These are phyloP conservation scores for Rhodotorula kratochvilovae DNA, from an alignment of 768 basidiomycete genomes.

Conservation along the genomic window DNA sequence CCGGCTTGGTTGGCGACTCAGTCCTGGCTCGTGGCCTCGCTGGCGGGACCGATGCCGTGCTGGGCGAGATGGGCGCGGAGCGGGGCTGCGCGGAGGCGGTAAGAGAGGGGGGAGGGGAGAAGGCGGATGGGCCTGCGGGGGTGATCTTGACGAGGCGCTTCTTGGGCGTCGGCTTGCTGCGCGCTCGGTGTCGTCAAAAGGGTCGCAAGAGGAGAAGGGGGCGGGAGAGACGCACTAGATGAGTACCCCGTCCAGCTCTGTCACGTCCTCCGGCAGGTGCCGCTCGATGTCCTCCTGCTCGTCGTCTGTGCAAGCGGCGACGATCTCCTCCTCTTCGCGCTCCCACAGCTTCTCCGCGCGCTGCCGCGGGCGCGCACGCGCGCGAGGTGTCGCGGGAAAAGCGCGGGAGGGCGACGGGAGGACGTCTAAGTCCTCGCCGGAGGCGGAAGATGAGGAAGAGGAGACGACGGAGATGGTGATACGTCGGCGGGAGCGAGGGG, in stretches of 20 bases:
- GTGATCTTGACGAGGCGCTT: conserved; percentile 17
- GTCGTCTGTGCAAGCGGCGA: conserved; percentile 10
- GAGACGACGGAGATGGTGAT: conserved; percentile 20
- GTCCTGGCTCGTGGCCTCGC: background rate
- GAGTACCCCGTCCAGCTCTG: conserved; percentile 15
- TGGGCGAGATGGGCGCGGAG: background rate
- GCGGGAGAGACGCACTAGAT: conserved; percentile 19
- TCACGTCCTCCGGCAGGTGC: background rate
- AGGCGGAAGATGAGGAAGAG: background rate
- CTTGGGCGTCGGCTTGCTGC: conserved; percentile 33
- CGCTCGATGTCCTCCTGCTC: background rate
- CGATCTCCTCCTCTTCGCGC: background rate
- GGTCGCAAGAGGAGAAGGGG: no score
- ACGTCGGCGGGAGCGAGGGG: background rate
- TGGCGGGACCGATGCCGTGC: background rate
- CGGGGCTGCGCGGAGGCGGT: no score
- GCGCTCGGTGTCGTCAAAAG: no score
- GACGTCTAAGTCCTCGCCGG: background rate
- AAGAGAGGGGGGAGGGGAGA: background rate
- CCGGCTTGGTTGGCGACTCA: background rate
- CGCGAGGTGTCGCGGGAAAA: background rate
- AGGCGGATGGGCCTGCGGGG: background rate
- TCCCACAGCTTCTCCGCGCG: accelerated
- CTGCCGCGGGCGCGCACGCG: background rate
- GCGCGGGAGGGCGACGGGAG: background rate